phyloP scores from a whole-genome alignment of 345 rosid genomes.

The Litchi chinensis region DNA sequence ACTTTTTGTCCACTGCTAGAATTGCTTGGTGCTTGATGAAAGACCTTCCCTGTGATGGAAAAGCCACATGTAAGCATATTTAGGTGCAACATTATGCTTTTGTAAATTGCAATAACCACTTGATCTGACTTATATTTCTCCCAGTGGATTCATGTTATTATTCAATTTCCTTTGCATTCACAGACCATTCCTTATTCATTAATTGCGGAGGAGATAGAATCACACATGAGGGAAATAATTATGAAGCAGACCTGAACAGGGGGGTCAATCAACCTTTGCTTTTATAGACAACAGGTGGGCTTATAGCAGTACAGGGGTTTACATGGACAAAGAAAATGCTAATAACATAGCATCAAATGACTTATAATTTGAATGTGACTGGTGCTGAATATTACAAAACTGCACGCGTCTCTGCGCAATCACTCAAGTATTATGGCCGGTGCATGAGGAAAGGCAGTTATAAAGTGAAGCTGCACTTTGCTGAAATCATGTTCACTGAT shows the following conservation, averaged over 20 bases:
- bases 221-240: conserved; percentile 31
- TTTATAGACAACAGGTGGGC: conserved; percentile 51
- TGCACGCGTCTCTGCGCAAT: conserved; percentile 72
- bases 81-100: not conserved
- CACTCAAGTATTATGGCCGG: conserved; percentile 81
- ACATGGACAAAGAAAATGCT: conserved; percentile 2
- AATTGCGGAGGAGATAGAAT: conserved; percentile 65
- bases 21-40: conserved; percentile 64
- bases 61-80: conserved; percentile 50
- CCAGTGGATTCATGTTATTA: not conserved
- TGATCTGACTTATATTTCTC: not conserved
- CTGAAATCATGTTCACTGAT: conserved; percentile 75
- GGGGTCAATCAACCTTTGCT: conserved; percentile 47
- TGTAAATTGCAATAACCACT: not conserved
- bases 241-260: conserved; percentile 45
- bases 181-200: conserved; percentile 74
- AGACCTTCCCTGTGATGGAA: conserved; percentile 60
- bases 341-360: conserved; percentile 28
- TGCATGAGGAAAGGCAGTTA: conserved; percentile 65
- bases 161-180: not conserved
- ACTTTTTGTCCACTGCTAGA: conserved; percentile 30
- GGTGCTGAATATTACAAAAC: conserved; percentile 45
- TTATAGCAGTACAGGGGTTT: conserved; percentile 75
- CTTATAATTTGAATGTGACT: conserved; percentile 38
- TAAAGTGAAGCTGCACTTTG: conserved; percentile 73